phyloP scores from a whole-genome alignment of 2,329 filamentous ascomycete genomes.

The Aspergillus sp. region DNA sequence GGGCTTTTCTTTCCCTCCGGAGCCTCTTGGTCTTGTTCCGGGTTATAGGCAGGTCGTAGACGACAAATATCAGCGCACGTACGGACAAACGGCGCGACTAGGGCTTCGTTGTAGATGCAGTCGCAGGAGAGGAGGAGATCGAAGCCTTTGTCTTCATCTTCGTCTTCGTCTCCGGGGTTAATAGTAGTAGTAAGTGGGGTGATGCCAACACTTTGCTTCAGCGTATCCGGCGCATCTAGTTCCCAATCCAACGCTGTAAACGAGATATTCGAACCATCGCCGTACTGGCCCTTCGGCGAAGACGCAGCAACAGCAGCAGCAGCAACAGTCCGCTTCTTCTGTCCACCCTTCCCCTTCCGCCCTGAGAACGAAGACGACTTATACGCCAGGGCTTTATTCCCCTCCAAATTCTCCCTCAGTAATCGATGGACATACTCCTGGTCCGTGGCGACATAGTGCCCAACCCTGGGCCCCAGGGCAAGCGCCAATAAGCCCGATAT shows the following conservation, averaged over 20 bases:
- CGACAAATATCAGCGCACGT: conserved; percentile 68
- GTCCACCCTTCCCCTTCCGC: conserved; percentile 3
- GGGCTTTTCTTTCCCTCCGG: conserved; percentile 21
- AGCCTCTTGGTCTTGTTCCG: conserved; percentile 6
- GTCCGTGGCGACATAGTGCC: conserved; percentile 71
- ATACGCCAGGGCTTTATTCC: conserved; percentile 15
- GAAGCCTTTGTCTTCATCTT: conserved; percentile 42
- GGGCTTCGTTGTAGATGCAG: conserved; percentile 87
- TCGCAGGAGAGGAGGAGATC: conserved; percentile 78
- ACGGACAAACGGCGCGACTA: conserved; percentile 73
- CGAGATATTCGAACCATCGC: conserved; percentile 35
- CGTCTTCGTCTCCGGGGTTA: conserved; percentile 7
- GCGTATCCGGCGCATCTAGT: conserved; percentile 32
- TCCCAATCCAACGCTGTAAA: conserved; percentile 79
- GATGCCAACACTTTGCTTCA: conserved; percentile 30
- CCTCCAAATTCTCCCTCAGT: conserved; percentile 65
- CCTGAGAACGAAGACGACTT: not conserved
- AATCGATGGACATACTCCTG: conserved; percentile 75
- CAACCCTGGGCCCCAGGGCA: conserved; percentile 53
- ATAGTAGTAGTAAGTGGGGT: not conserved
- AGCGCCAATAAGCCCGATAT: conserved; percentile 73
- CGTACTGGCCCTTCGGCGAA: no score
- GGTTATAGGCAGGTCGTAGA: conserved; percentile 38
- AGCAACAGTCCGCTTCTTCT: conserved; percentile 4
- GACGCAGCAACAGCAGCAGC: not conserved